phyloP scores from a whole-genome alignment of 192 early-diverging fungal genomes.

The Coemansia asiatica region DNA sequence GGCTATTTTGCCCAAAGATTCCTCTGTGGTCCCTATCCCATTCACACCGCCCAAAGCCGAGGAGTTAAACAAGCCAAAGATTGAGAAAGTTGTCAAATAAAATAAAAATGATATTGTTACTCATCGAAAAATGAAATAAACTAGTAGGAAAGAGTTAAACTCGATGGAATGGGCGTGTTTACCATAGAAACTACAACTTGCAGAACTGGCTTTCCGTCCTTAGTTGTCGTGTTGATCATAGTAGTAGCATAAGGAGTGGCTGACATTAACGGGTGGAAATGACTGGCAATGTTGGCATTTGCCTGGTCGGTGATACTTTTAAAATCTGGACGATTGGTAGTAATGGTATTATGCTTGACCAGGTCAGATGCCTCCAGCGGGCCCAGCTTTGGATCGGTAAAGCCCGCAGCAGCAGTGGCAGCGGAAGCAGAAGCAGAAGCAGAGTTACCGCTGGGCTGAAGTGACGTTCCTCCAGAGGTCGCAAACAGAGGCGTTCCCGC shows the following conservation, averaged over 20 bases:
- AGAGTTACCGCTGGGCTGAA: no score
- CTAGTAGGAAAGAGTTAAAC: slow-evolving; percentile 23
- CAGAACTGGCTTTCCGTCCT: slow-evolving; percentile 34
- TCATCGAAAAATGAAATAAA: slow-evolving; percentile 10
- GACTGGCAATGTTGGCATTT: slow-evolving; percentile 4
- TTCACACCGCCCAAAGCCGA: slow-evolving; percentile 25
- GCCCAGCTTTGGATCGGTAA: not conserved
- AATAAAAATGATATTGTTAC: not conserved
- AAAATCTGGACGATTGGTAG: slow-evolving; percentile 35
- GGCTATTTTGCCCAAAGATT: slow-evolving; percentile 56
- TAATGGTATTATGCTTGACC: not conserved
- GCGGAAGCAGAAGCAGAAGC: no score
- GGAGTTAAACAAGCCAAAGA: slow-evolving; percentile 23
- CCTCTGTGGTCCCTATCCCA: slow-evolving; percentile 19
- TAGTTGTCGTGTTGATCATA: slow-evolving; percentile 31
- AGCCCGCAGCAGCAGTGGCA: not conserved
- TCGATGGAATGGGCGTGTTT: slow-evolving; percentile 18
- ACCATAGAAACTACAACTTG: slow-evolving; percentile 43
- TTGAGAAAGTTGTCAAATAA: slow-evolving; percentile 21
- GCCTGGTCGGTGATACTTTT: slow-evolving; percentile 36
- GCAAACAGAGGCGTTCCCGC: slow-evolving; percentile 43
- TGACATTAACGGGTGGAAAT: not conserved
- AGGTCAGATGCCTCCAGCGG: not conserved
- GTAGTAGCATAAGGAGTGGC: slow-evolving; percentile 15
- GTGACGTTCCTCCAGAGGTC: not conserved